A percentile compares a stretch with the other conserved stretches of the same genome.
phyloP scores from a whole-genome alignment of 495 filamentous ascomycete species.

The Lophiostoma macrostomum region DNA sequence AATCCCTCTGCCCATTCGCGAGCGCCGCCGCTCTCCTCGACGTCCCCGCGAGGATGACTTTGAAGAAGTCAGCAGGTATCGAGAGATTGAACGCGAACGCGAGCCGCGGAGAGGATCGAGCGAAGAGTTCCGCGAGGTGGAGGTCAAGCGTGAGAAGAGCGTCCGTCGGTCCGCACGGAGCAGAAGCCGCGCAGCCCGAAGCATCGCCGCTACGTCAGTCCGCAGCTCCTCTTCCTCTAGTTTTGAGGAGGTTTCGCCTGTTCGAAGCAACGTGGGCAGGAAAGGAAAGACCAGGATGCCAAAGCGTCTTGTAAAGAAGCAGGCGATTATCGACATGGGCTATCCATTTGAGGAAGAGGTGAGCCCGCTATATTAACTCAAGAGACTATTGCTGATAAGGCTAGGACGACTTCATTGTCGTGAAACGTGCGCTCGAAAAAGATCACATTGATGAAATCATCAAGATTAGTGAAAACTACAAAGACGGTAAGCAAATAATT shows the following conservation, averaged over 20 bases:
- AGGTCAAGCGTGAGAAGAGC: slow-evolving; percentile 28
- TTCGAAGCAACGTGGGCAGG: slow-evolving; percentile 57
- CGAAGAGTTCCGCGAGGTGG: slow-evolving; percentile 31
- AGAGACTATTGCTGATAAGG: slow-evolving; percentile 6
- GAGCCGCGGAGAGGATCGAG: slow-evolving; percentile 35
- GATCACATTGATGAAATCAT: slow-evolving; percentile 88
- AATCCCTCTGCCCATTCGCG: slow-evolving; percentile 52
- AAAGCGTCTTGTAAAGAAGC: slow-evolving; percentile 66
- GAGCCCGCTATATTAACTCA: slow-evolving; percentile 35
- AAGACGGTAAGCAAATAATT: slow-evolving; percentile 53
- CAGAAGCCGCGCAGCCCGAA: slow-evolving; percentile 16
- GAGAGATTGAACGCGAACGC: slow-evolving; percentile 28
- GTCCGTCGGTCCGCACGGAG: slow-evolving; percentile 11
- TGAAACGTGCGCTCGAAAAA: slow-evolving; percentile 77
- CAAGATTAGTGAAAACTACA: slow-evolving; percentile 63
- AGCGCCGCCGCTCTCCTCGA: slow-evolving; percentile 28
- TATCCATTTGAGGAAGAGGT: slow-evolving; percentile 89
- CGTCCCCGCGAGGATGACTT: slow-evolving; percentile 36
- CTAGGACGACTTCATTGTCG: slow-evolving; percentile 72
- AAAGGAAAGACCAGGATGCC: slow-evolving; percentile 88
- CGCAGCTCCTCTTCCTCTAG: slow-evolving; percentile 35
- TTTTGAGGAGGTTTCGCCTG: slow-evolving; percentile 32
- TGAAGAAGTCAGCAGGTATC: slow-evolving; percentile 45
- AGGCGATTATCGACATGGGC: slow-evolving; percentile 75
- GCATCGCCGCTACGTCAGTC: slow-evolving; percentile 20